Conservation (phyloP, 208 protist genomes). For the Leishmania tropica region DNA sequence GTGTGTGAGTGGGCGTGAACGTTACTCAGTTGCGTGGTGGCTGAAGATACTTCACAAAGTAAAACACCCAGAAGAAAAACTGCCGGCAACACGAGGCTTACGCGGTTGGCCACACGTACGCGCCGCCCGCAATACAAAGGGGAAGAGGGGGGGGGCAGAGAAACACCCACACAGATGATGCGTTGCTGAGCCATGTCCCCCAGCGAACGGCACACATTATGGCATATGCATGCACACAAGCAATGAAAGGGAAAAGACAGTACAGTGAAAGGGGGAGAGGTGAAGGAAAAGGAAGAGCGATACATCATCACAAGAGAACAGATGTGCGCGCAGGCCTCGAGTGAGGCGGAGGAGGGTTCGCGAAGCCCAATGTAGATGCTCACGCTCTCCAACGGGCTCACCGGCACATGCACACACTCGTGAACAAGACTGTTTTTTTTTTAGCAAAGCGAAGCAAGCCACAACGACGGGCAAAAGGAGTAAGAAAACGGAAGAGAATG, state of each 20-base stretch:
- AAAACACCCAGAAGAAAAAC: not conserved
- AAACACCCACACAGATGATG: not conserved
- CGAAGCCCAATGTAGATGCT: not conserved
- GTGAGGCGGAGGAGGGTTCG: not conserved
- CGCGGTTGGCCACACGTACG: not conserved
- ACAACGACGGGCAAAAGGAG: not conserved
- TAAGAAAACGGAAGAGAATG: not conserved
- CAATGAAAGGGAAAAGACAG: not conserved
- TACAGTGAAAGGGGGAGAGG: not conserved
- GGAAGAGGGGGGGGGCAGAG: not conserved
- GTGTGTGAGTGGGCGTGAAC: conserved; percentile 1
- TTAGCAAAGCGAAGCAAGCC: not conserved
- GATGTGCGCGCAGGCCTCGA: not conserved
- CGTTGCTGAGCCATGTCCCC: not conserved
- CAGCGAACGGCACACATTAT: not conserved
- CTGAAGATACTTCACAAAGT: no score
- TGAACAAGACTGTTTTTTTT: not conserved
- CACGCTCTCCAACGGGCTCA: not conserved
- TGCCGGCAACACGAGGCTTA: not conserved
- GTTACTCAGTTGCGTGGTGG: not conserved
- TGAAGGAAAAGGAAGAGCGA: not conserved
- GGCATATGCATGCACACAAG: not conserved
- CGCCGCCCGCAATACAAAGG: not conserved
- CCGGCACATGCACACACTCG: not conserved
- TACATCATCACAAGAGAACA: not conserved